A percentile compares a stretch with the other conserved stretches of the same genome.
Evolutionary conservation across 352 stramenopile species (phyloP).

Genomic region (Phytophthora podocarpi): DNA sequence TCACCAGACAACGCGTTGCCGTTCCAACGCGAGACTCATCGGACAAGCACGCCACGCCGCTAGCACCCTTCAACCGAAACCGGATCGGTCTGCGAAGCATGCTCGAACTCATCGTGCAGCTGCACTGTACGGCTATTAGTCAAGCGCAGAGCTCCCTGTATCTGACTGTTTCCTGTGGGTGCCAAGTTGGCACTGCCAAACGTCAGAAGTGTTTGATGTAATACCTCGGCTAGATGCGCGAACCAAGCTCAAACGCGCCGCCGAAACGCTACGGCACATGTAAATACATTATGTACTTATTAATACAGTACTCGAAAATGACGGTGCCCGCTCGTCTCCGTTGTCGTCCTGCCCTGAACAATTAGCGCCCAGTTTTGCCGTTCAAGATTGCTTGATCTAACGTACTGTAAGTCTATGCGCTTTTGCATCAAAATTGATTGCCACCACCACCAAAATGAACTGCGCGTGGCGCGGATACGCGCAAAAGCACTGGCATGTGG

Average conservation of each 20-base stretch:
- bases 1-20: background rate
- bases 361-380: too few species aligned
- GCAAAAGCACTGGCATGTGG: too few species aligned
- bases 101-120: constrained; percentile 2
- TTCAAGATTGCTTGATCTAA: too few species aligned
- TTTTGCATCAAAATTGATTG: too few species aligned
- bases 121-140: background rate
- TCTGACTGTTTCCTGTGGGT: too few species aligned
- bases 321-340: too few species aligned
- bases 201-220: background rate
- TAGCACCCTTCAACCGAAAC: constrained; percentile 24
- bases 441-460: too few species aligned
- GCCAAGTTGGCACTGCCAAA: background rate
- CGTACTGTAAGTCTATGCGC: too few species aligned
- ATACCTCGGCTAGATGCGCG: background rate
- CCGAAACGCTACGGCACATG: background rate
- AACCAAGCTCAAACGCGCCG: background rate
- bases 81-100: constrained; percentile 12
- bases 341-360: too few species aligned
- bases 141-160: background rate
- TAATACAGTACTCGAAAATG: too few species aligned
- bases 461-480: too few species aligned
- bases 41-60: background rate
- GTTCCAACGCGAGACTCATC: constrained; percentile 18
- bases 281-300: too few species aligned